A percentile compares a stretch with the other conserved stretches of the same genome.
These are phyloP conservation scores for Trypanosoma grayi DNA, from an alignment of 208 protist species.

Conservation along the genomic window DNA sequence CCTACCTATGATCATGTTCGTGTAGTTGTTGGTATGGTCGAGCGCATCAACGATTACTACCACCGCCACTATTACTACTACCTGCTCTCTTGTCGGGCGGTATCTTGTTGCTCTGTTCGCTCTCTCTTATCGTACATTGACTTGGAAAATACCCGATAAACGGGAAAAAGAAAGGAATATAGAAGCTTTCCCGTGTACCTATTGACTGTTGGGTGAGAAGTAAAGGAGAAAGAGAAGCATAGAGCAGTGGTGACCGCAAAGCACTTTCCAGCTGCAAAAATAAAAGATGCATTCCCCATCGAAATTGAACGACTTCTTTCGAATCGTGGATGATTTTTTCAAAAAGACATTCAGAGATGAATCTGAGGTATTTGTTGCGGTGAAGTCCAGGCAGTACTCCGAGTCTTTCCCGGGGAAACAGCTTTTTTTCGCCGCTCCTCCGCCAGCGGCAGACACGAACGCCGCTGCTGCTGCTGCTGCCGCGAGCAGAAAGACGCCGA, in stretches of 20 bases:
- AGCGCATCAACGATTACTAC: too few species aligned
- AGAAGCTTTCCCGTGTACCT: background rate
- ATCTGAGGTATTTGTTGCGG: conserved; percentile 56
- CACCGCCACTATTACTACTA: too few species aligned
- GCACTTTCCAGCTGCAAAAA: too few species aligned
- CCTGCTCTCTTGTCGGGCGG: too few species aligned
- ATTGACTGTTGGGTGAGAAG: too few species aligned
- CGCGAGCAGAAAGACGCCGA: conserved; percentile 13
- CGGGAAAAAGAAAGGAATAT: conserved; percentile 2
- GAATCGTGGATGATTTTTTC: conserved; percentile 83
- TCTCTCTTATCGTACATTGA: too few species aligned
- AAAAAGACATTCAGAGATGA: conserved; percentile 86
- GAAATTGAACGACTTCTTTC: conserved; percentile 77
- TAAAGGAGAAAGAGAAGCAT: background rate
- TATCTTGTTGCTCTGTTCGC: too few species aligned
- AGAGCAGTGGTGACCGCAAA: too few species aligned
- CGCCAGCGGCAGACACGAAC: background rate
- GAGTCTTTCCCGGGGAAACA: conserved; percentile 42
- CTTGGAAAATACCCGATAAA: too few species aligned
- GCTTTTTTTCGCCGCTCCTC: conserved; percentile 27
- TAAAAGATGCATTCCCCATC: conserved; percentile 59
- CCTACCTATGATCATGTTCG: too few species aligned
- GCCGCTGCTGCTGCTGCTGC: background rate
- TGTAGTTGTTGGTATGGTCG: too few species aligned
- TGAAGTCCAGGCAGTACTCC: conserved; percentile 76